Base-by-base conservation (phyloP, 345 rosid species). In the Lepidium didymum region DNA sequence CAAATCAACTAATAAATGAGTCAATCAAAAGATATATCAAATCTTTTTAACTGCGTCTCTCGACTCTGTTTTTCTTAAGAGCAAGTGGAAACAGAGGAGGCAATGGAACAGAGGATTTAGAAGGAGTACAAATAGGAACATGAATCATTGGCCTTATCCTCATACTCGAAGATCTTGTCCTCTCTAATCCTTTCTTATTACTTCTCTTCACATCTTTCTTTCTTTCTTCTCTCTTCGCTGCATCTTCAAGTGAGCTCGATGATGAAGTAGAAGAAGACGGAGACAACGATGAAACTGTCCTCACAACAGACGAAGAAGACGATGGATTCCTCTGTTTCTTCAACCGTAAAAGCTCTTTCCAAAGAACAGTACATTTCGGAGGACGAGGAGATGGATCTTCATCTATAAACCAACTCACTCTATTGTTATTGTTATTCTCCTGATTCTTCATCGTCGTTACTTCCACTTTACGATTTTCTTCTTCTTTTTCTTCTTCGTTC, bases 331-430 rank as follows among this genome's bases (percentile, higher is more conserved):
- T 70, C 63, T 91, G 97, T 77, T 94, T 94, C 84, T 83, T 90
- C 65, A 94, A 63, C 81, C 95, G 71, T 12, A 94, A 85, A 73
- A 94, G 68, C 79, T 91, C 99, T 81, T 90, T 94, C 97, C 97
- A 94, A 2, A 94, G 55, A 23, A 94, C 99, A 1, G 97, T 90
- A 68, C 98, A 92, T 37, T 89, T 92, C 0, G 98, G 98, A n/a
- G 96, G 98, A 69, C 98, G 81, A 37, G 99, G 99, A 54, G 99
- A 94, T 50, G 97, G 97, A 53, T 94, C 97, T 49, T 94, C 99
- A 56, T 94, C 97, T 23, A 86, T 77, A 74, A 82, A 89, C 97
- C 97, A 91, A 63, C 67, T 82, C 10, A 77, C 80, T 53, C 79
- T 82, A 43, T 70, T 56, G 45, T 72, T 83, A 12, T 78, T 84